Base-by-base conservation (phyloP, 2,329 filamentous ascomycete species). In the Harringtonia lauricola region DNA sequence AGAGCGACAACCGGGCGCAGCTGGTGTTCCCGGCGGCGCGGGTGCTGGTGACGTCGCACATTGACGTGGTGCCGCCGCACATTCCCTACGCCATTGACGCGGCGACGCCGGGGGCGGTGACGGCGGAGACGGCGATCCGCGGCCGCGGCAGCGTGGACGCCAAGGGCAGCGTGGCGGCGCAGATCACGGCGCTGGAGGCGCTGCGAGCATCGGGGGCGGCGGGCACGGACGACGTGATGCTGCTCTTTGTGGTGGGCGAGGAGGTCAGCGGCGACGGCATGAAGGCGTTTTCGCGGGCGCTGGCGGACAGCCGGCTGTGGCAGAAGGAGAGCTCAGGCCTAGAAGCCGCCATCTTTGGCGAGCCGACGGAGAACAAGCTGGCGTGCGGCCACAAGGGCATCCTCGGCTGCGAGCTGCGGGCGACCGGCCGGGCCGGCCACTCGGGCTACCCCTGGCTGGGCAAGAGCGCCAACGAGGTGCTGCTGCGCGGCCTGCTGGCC, bases 401-500 rank as follows among this genome's bases (percentile, higher is more conserved):
- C 45, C 59, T 88, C 4, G 72, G 73, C 36, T 82, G 88, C 55
- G 65, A 70, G 2, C 55, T 96, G 47, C 66, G 67, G 14, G 84
- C 84, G 0, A 73, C 71, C 28, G 90, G 90, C 26, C 81, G 81
- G 48, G 86, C 73, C 0, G 87, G 85, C 2, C 92, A 98, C 64
- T 89, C 83, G 9, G 90, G 90, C 3, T 96, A 98, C 58, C 90
- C 92, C 0, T 89, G 85, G 80, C 70, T 95, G 8, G 90, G 89
- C 4, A 78, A 82, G 55, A 90, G 81, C 51, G 92, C 92, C 8
- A 92, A 88, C 55, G 85, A 87, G 49, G 71, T 88, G 42, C 69
- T 96, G 45, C 70, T 94, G 28, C 75, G 80, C n/a, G 86, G 81
- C 1, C 64, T 95, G 36, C 68, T 72, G 40, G 71, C 68, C 13